Conservation (phyloP, 192 early-diverging fungal genomes). For the Funneliformis geosporum region DNA sequence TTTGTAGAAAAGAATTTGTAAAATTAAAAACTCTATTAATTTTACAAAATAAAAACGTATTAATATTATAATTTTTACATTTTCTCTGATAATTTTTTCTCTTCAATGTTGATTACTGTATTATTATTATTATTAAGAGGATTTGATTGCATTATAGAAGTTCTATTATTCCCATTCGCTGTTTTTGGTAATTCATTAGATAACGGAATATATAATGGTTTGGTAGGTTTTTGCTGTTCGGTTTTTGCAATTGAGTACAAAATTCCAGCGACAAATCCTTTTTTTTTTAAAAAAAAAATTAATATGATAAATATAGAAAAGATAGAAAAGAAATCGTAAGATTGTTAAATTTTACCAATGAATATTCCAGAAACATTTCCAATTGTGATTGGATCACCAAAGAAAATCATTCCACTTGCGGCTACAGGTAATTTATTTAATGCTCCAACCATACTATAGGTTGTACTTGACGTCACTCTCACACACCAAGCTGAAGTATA, state of each 20-base stretch:
- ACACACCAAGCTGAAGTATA: slow-evolving; percentile 85
- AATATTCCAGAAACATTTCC: slow-evolving; percentile 85
- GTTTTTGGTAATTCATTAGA: neutral
- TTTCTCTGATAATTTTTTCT: neutral
- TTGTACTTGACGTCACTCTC: slow-evolving; percentile 74
- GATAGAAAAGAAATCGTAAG: neutral
- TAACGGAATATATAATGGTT: neutral
- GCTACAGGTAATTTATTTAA: slow-evolving; percentile 98
- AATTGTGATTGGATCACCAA: slow-evolving; percentile 81
- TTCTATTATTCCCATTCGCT: neutral
- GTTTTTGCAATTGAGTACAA: neutral
- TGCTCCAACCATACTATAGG: slow-evolving; percentile 96
- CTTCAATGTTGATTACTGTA: neutral
- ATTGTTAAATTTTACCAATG: slow-evolving; percentile 55
- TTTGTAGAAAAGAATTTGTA: too few species aligned
- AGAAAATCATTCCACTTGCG: slow-evolving; percentile 92
- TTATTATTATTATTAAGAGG: neutral
- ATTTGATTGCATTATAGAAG: neutral
- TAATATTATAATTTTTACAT: too few species aligned
- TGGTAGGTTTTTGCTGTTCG: neutral
- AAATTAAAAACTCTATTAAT: too few species aligned
- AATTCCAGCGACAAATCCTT: neutral
- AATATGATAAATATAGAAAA: neutral
- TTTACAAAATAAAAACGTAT: too few species aligned
- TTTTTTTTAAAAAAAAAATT: neutral